Evolutionary conservation across 2,329 filamentous ascomycete genomes (phyloP), one percentile per base, ranked within the genome.

Genomic region (Neoascochyta sp.): DNA sequence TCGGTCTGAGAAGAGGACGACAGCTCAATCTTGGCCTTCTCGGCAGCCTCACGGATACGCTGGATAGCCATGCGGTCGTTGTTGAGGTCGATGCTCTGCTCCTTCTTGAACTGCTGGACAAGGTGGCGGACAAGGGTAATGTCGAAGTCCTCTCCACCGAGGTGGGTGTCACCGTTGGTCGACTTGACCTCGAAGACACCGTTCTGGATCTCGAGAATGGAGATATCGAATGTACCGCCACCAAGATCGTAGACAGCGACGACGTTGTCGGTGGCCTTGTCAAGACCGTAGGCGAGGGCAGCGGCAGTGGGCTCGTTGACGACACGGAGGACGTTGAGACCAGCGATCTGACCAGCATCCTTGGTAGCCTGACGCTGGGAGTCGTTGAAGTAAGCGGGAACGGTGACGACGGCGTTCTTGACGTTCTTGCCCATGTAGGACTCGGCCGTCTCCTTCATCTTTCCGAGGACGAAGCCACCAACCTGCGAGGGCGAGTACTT

Each of bases 401-500:
- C 89, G 41, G 90, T 96, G 53, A 96, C 90, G 41, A 96, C 90
- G 54, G 88, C 90, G 64, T 96, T 95, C 79, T 94, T 92, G 60
- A 94, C 72, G 39, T 80, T 79, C 75, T 88, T 94, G 70, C 84
- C 80, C 48, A 95, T 79, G 73, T 93, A 95, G 42, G 84, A 75
- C 75, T 95, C 89, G 47, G 90, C 90, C 29, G 90, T 96, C 77
- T 95, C 90, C 81, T 94, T 95, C 90, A 95, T 95, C 80, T 96
- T 95, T 68, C 88, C 83, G 57, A 96, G 79, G 49, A 95, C 77
- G 68, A 95, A 95, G 62, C 89, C 90, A 78, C 90, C 90, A 46
- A 96, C 86, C 70, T 96, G 90, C n/a, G 89, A 95, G 35, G 90
- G 90, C 48, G 89, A 95, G 76, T 95, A 95, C 69, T 89, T 94